phyloP scores from a whole-genome alignment of 345 rosid genomes.

The Syzygium oleosum region DNA sequence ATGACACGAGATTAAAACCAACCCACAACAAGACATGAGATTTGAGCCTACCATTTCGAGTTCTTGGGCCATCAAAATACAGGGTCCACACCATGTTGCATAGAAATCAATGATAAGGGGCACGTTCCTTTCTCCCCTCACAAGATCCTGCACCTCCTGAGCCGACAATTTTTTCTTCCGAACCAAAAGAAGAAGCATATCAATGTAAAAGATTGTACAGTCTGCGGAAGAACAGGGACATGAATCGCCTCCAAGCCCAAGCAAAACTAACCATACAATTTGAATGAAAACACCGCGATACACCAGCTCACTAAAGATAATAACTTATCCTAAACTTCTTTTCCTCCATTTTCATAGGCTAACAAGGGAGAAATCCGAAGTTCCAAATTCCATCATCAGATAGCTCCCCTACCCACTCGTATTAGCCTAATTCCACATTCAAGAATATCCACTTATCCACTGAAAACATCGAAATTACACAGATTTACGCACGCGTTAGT shows the following conservation, averaged over 20 bases:
- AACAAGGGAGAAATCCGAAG: background rate
- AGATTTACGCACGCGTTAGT: background rate
- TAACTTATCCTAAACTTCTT: background rate
- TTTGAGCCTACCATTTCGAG: conserved; percentile 64
- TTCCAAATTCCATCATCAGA: background rate
- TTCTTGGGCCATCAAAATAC: conserved; percentile 89
- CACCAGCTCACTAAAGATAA: background rate
- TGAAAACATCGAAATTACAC: background rate
- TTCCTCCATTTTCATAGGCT: background rate
- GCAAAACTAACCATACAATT: background rate
- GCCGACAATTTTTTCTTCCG: conserved; percentile 67
- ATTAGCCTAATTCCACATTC: background rate
- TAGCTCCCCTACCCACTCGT: background rate
- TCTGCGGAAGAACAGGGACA: background rate
- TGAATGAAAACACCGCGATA: background rate
- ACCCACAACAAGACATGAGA: background rate
- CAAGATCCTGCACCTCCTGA: conserved; percentile 71
- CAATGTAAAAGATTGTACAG: background rate
- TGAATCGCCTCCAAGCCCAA: background rate
- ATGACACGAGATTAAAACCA: background rate
- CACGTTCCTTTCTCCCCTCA: conserved; percentile 68
- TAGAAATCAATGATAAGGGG: conserved; percentile 84
- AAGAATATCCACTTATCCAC: background rate
- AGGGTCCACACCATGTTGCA: conserved; percentile 98
- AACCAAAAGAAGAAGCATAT: background rate